A percentile compares a stretch with the other conserved stretches of the same genome.
phyloP scores from a whole-genome alignment of 2,329 filamentous ascomycete species.

The Botrytis byssoidea region DNA sequence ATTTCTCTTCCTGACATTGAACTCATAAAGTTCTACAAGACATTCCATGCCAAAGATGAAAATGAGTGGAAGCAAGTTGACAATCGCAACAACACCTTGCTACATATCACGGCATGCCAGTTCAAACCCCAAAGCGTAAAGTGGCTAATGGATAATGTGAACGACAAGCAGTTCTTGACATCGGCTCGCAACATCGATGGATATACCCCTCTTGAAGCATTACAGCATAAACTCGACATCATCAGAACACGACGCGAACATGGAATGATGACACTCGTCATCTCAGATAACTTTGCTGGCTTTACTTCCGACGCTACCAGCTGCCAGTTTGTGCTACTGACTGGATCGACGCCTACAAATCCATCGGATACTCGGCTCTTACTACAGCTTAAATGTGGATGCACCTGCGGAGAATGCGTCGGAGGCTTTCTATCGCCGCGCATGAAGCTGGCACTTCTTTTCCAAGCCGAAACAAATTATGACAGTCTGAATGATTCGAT shows the following conservation, averaged over 20 bases:
- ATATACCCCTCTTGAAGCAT: constrained; percentile 40
- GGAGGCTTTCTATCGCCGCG: constrained; percentile 43
- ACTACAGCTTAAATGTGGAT: constrained; percentile 40
- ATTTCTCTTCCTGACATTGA: constrained; percentile 25
- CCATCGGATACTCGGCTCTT: background rate
- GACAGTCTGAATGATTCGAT: background rate
- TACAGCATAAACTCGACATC: constrained; percentile 33
- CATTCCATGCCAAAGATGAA: background rate
- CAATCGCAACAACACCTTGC: constrained; percentile 22
- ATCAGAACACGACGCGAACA: constrained; percentile 29
- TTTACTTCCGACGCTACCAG: constrained; percentile 33
- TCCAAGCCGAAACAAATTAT: constrained; percentile 35
- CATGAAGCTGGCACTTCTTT: constrained; percentile 39
- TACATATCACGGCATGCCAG: constrained; percentile 26
- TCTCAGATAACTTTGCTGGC: constrained; percentile 40
- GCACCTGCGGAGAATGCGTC: constrained; percentile 42
- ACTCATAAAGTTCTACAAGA: constrained; percentile 25
- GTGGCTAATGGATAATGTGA: constrained; percentile 38
- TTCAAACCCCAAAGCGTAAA: constrained; percentile 23
- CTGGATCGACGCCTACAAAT: constrained; percentile 11
- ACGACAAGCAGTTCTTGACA: constrained; percentile 23
- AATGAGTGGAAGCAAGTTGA: constrained; percentile 26
- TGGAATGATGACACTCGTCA: constrained; percentile 22
- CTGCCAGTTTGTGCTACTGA: constrained; percentile 36
- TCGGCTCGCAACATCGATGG: constrained; percentile 36